Evolutionary conservation across 2,329 filamentous ascomycete genomes (phyloP).

Genomic region (Cryphonectria carpinicola): DNA sequence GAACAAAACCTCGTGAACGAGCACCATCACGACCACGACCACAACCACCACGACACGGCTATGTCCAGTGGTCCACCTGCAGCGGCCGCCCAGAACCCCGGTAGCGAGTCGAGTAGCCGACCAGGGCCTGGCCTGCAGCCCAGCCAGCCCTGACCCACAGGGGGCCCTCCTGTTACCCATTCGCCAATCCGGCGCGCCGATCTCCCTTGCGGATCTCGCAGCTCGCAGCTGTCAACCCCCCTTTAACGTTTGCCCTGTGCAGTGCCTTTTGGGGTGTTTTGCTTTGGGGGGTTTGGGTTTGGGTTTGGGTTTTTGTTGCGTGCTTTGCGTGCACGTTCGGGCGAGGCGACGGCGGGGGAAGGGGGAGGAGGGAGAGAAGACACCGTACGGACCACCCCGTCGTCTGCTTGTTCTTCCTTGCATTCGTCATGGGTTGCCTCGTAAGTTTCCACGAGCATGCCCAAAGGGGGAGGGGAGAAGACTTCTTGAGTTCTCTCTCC

Average conservation of each 20-base stretch:
- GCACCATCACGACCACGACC: too few relatives aligned
- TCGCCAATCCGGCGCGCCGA: slow-evolving; percentile 8
- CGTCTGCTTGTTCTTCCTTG: slow-evolving; percentile 8
- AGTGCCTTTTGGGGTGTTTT: neutral
- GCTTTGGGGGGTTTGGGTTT: too few relatives aligned
- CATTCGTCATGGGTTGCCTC: slow-evolving; percentile 28
- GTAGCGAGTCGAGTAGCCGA: slow-evolving; percentile 7
- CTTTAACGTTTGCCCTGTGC: slow-evolving; percentile 2
- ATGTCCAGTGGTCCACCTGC: slow-evolving; percentile 3
- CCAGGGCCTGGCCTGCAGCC: neutral
- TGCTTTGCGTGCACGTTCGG: neutral
- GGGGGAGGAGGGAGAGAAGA: neutral
- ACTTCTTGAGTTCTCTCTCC: slow-evolving; percentile 8
- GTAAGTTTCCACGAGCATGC: slow-evolving; percentile 24
- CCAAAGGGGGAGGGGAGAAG: slow-evolving; percentile 4
- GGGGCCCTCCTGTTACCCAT: neutral
- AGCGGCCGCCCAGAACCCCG: slow-evolving; percentile 7
- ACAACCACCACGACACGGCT: neutral
- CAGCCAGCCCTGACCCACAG: neutral
- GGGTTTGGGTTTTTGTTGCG: too few relatives aligned
- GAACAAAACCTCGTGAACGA: slow-evolving; percentile 30
- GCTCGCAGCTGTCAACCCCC: slow-evolving; percentile 13
- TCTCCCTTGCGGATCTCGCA: slow-evolving; percentile 12
- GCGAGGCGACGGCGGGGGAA: neutral
- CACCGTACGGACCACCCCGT: slow-evolving; percentile 24